These are phyloP conservation scores for Schoenoplectus tabernaemontani DNA, from an alignment of 202 grass and related monocot species.

Conservation along the genomic window DNA sequence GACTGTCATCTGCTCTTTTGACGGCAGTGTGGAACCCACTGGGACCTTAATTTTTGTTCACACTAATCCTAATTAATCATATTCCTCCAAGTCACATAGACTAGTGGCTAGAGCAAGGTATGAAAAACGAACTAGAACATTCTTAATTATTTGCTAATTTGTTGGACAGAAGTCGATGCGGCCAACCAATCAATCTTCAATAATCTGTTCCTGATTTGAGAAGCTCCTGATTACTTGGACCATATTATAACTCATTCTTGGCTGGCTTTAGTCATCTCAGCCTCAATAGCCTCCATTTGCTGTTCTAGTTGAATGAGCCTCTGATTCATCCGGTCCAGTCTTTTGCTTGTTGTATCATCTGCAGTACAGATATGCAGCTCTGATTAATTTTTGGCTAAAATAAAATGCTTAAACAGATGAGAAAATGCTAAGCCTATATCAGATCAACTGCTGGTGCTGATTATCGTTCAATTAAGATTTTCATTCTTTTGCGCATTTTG, in stretches of 20 bases:
- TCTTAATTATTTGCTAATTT: not conserved
- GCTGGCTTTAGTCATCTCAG: conserved; percentile 53
- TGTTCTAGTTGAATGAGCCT: conserved; percentile 60
- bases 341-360: conserved; percentile 62
- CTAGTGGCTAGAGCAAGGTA: not conserved
- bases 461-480: not conserved
- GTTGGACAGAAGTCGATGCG: not conserved
- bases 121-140: not conserved
- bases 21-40: not conserved
- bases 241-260: not conserved
- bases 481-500: not conserved
- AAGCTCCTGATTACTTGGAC: not conserved
- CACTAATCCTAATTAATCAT: too few relatives aligned
- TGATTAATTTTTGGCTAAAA: not conserved
- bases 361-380: not conserved
- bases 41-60: not conserved
- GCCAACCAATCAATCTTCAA: not conserved
- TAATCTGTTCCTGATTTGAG: not conserved
- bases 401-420: not conserved
- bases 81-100: not conserved
- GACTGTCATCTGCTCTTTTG: not conserved
- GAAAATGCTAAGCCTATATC: not conserved
- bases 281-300: conserved; percentile 85
- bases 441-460: not conserved
- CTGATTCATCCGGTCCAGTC: conserved; percentile 54